phyloP scores from a whole-genome alignment of 192 early-diverging fungal genomes.

The Backusella circina region DNA sequence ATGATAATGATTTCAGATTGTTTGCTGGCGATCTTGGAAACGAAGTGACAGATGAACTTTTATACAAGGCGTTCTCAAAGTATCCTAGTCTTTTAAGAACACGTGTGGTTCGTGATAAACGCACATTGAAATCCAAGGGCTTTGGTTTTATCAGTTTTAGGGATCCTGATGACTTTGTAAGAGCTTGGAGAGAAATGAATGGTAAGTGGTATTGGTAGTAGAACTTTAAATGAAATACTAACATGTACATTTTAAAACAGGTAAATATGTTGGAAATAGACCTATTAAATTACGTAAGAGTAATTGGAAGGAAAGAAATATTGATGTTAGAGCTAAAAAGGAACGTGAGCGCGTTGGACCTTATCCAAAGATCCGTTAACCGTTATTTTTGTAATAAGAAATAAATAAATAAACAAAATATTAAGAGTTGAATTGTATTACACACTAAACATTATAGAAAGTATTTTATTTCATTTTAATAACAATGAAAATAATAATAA shows the following conservation, averaged over 20 bases:
- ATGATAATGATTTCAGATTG: conserved; percentile 85
- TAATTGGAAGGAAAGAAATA: conserved; percentile 87
- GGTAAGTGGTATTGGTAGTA: conserved; percentile 43
- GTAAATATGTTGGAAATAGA: conserved; percentile 93
- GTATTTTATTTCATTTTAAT: background rate
- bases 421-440: background rate
- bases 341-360: conserved; percentile 34
- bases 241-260: conserved; percentile 41
- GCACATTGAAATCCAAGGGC: conserved; percentile 81
- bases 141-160: conserved; percentile 95
- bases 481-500: background rate
- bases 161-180: conserved; percentile 87
- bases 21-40: conserved; percentile 95
- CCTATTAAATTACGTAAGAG: conserved; percentile 94
- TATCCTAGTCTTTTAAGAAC: conserved; percentile 82
- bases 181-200: conserved; percentile 94
- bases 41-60: conserved; percentile 83
- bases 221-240: background rate
- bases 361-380: conserved; percentile 21
- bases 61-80: conserved; percentile 79
- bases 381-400: background rate
- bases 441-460: background rate
- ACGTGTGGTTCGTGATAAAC: conserved; percentile 82
- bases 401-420: background rate
- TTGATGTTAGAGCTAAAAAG: conserved; percentile 57